phyloP scores from a whole-genome alignment of 768 basidiomycete species.

The Auriscalpium orientale region DNA sequence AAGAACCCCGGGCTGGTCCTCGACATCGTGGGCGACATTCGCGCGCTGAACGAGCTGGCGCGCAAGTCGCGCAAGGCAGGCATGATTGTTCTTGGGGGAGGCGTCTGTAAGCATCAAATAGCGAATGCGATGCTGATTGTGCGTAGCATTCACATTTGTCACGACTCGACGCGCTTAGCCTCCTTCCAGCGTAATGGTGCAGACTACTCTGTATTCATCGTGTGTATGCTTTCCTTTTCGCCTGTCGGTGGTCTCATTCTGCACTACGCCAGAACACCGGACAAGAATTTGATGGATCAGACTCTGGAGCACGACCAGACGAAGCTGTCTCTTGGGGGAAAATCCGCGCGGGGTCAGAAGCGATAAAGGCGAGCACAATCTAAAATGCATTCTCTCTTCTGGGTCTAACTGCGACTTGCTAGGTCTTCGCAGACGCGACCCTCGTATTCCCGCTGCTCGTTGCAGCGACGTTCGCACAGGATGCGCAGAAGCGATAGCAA shows the following conservation, averaged over 20 bases:
- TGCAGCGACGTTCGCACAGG: constrained; percentile 83
- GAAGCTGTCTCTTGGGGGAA: constrained; percentile 99
- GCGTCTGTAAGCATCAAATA: constrained; percentile 98
- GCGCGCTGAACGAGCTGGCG: constrained; percentile 82
- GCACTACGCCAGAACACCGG: constrained; percentile 72
- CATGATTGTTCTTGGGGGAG: constrained; percentile 97
- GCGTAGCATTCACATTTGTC: constrained; percentile 20
- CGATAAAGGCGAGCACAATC: constrained; percentile 56
- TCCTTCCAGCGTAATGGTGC: constrained; percentile 83
- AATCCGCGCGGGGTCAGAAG: constrained; percentile 77
- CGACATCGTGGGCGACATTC: constrained; percentile 94
- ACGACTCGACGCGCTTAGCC: constrained; percentile 7
- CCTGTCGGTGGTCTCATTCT: background rate
- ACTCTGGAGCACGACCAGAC: constrained; percentile 93
- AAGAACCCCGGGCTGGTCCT: constrained; percentile 74
- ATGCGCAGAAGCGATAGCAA: constrained; percentile 3
- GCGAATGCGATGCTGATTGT: constrained; percentile 99
- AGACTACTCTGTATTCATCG: constrained; percentile 94
- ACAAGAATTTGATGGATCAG: constrained; percentile 98
- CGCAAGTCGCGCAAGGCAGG: constrained; percentile 88
- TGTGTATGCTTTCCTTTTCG: constrained; percentile 28
- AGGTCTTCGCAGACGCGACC: constrained; percentile 94
- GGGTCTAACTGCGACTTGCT: background rate
- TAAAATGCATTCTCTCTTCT: background rate
- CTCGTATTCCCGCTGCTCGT: constrained; percentile 93